Conservation (phyloP, 768 basidiomycete species). For the Pleurotus djamor region DNA sequence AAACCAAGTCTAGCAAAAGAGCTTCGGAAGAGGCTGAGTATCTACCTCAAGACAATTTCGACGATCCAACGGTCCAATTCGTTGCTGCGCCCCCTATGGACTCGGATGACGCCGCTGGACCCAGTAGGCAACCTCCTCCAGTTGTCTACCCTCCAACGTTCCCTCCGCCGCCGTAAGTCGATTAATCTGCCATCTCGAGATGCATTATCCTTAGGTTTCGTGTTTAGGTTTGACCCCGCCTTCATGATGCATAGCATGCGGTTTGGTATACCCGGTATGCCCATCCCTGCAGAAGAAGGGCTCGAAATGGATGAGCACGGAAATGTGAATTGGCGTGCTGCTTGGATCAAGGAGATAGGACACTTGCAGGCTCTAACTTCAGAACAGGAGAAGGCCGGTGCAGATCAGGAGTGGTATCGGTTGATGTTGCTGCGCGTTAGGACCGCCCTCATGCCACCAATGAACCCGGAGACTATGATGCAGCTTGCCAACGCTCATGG, state of each 20-base stretch:
- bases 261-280: conserved; percentile 51
- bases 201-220: conserved; percentile 16
- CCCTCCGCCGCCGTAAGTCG: conserved; percentile 55
- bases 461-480: conserved; percentile 48
- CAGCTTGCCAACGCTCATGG: conserved; percentile 32
- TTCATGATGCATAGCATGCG: conserved; percentile 63
- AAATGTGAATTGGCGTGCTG: conserved; percentile 75
- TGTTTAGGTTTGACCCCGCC: conserved; percentile 80
- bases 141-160: conserved; percentile 26
- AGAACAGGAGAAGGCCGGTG: conserved; percentile 81
- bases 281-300: conserved; percentile 62
- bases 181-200: conserved; percentile 3
- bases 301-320: conserved; percentile 77
- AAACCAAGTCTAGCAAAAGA: conserved; percentile 56
- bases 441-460: conserved; percentile 62
- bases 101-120: conserved; percentile 52
- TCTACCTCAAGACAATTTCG: conserved; percentile 50
- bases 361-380: conserved; percentile 73
- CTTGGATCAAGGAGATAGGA: conserved; percentile 79
- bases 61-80: conserved; percentile 56
- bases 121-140: conserved; percentile 57
- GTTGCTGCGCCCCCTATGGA: conserved; percentile 51
- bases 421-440: conserved; percentile 85
- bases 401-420: conserved; percentile 81
- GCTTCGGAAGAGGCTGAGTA: conserved; percentile 66